phyloP scores from a whole-genome alignment of 306 rosid species.

The Sicyos baderoa region DNA sequence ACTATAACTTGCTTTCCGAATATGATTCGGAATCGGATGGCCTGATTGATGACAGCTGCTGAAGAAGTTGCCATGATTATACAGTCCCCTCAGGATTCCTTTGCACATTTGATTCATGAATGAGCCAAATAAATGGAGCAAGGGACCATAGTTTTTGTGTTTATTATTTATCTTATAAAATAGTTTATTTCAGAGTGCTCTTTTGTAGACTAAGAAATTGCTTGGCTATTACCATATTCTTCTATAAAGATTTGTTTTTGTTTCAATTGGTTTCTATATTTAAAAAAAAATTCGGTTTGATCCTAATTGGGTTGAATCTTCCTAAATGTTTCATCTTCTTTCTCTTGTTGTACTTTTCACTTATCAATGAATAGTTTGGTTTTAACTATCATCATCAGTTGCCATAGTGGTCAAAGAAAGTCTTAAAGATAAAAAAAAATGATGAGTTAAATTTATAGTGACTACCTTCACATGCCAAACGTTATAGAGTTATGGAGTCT shows the following conservation, averaged over 20 bases:
- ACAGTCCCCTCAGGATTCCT: neutral
- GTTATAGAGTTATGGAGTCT: too few species aligned
- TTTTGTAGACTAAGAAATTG: neutral
- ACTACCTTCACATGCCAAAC: too few species aligned
- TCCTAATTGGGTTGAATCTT: neutral
- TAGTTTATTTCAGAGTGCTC: neutral
- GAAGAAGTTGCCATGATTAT: conserved; percentile 6
- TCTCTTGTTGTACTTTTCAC: too few species aligned
- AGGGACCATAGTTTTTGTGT: too few species aligned
- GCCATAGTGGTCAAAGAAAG: too few species aligned
- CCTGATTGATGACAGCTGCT: conserved; percentile 8
- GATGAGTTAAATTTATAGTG: too few species aligned
- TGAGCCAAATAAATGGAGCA: too few species aligned
- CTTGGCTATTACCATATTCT: too few species aligned
- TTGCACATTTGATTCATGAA: neutral
- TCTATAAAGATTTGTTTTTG: neutral
- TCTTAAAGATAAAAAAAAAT: too few species aligned
- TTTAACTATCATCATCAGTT: too few species aligned
- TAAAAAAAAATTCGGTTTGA: neutral
- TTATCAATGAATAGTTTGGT: too few species aligned
- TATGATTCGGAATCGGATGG: conserved; percentile 34
- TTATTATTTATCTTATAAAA: neutral
- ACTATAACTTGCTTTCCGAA: conserved; percentile 25
- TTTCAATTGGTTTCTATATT: neutral
- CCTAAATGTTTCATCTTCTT: too few species aligned